Evolutionary conservation across 352 stramenopile genomes (phyloP).

Genomic region (Phytophthora cactorum): DNA sequence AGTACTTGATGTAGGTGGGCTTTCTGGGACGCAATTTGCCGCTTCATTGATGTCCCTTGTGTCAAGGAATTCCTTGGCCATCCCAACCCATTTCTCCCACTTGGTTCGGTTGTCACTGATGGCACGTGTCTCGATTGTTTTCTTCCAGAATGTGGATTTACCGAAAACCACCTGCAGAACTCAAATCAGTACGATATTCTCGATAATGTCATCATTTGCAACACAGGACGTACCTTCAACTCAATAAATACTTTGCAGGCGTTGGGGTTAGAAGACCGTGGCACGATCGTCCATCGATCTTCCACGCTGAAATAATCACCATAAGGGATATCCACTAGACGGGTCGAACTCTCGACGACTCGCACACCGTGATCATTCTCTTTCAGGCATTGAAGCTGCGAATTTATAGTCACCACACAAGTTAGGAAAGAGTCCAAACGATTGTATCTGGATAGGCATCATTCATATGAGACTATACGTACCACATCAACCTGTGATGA

Average conservation of each 20-base stretch:
- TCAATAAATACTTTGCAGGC: slow-evolving; percentile 79
- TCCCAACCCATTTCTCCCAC: slow-evolving; percentile 69
- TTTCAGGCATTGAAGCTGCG: slow-evolving; percentile 73
- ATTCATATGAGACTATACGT: slow-evolving; percentile 9
- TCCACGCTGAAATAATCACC: slow-evolving; percentile 90
- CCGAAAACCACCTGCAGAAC: slow-evolving; percentile 66
- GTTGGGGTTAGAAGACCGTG: slow-evolving; percentile 41
- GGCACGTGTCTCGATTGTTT: slow-evolving; percentile 76
- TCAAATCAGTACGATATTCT: neutral
- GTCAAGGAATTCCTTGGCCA: slow-evolving; percentile 64
- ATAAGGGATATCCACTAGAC: slow-evolving; percentile 86
- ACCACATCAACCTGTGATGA: slow-evolving; percentile 84
- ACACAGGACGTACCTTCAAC: slow-evolving; percentile 51
- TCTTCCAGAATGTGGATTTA: slow-evolving; percentile 88
- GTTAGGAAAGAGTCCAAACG: slow-evolving; percentile 9
- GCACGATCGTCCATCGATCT: slow-evolving; percentile 80
- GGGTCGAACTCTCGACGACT: slow-evolving; percentile 79
- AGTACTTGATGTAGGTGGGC: slow-evolving; percentile 25
- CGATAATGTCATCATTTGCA: neutral
- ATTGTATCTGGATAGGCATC: neutral
- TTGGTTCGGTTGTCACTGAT: slow-evolving; percentile 79
- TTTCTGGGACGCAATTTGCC: slow-evolving; percentile 13
- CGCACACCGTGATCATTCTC: slow-evolving; percentile 42
- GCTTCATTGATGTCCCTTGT: slow-evolving; percentile 15
- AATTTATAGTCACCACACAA: neutral